These are phyloP conservation scores for Voacanga thouarsii DNA, from an alignment of 257 asterid genomes.

Conservation along the genomic window DNA sequence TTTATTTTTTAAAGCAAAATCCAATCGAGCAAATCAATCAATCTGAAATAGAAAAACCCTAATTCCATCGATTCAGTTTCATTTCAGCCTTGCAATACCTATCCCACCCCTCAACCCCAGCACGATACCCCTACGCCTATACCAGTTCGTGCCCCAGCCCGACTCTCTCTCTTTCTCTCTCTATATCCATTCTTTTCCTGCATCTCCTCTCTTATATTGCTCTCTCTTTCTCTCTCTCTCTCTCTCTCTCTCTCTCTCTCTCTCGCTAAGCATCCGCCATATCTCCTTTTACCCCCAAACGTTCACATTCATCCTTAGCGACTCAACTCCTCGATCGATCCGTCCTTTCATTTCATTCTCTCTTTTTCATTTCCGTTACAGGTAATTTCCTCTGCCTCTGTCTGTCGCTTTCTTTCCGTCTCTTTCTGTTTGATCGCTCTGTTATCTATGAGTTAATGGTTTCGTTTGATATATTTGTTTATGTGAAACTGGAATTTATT, in stretches of 20 bases:
- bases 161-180: neutral
- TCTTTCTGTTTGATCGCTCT: slow-evolving; percentile 16
- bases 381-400: slow-evolving; percentile 11
- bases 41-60: slow-evolving; percentile 22
- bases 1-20: neutral
- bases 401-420: slow-evolving; percentile 16
- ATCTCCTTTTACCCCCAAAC: neutral
- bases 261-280: slow-evolving; percentile 1
- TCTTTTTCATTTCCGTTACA: slow-evolving; percentile 7
- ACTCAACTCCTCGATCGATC: slow-evolving; percentile 20
- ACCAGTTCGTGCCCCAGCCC: too few species aligned
- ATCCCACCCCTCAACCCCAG: neutral
- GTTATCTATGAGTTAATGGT: neutral
- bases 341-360: neutral
- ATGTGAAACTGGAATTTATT: neutral
- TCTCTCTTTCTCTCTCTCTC: neutral
- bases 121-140: too few species aligned
- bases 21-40: slow-evolving; percentile 3
- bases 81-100: slow-evolving; percentile 25
- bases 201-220: neutral
- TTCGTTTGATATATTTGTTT: neutral
- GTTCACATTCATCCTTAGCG: slow-evolving; percentile 2
- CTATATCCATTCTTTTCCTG: neutral
- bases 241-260: neutral
- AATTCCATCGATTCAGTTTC: slow-evolving; percentile 23